Evolutionary conservation across 2,329 filamentous ascomycete genomes (phyloP), one percentile per base, ranked within the genome.

Genomic region (Coniochaeta hoffmannii): DNA sequence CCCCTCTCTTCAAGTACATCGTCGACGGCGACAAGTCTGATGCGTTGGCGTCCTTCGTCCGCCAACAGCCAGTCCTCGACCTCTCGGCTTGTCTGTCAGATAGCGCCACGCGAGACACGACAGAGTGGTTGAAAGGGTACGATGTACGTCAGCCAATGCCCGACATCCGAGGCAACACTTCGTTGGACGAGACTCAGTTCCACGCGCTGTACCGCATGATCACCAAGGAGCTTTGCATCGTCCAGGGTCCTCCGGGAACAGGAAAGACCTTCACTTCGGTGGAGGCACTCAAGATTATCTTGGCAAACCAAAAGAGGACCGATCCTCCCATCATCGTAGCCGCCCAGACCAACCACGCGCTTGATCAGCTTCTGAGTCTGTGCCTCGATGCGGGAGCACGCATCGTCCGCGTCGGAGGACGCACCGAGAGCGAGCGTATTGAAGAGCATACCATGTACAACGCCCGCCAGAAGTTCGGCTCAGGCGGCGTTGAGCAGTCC

Each of bases 311-410:
- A 63, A 66, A 68, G 2, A 63, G 65, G 1, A 74, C 70, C 0
- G 82, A 86, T 56, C 79, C 85, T 9, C 89, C 89, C 0, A 85
- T 97, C 30, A 77, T 96, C 19, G 76, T 96, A 3, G 81, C 90
- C 0, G 90, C 90, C 8, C 90, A 96, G 63, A 97, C 91, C 0
- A 97, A 97, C 57, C 90, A 96, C 68, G 91, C 91, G 0, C 73
- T 96, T 0, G 91, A 97, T 62, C 91, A 96, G 65, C 75, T 97
- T 0, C 74, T 96, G 0, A 71, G 73, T 1, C 82, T 86, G 55
- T 76, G 90, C 15, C 74, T 83, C 1, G 65, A 73, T 1, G 55
- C 62, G 0, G 69, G 67, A 2, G 87, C 69, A 77, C 77, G 82
- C 1, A 85, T 91, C 56, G 72, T 76, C 10, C 76, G 79, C 2